These are phyloP conservation scores for Fomitopsis palustris DNA, from an alignment of 1,284 basidiomycete species.

Conservation along the genomic window DNA sequence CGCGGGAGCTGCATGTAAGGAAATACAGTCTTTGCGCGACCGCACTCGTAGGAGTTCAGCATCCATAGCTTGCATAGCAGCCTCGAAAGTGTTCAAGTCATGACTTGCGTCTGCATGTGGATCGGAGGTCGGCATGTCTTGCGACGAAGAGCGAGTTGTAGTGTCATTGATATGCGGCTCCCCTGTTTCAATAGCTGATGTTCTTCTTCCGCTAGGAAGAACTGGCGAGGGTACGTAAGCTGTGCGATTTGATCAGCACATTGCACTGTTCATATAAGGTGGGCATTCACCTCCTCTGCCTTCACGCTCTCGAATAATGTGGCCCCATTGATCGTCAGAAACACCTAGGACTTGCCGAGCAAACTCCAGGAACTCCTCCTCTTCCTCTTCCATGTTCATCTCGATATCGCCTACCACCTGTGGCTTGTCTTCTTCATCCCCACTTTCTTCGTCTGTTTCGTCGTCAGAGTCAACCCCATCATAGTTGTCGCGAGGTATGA, in stretches of 20 bases:
- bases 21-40: constrained; percentile 19
- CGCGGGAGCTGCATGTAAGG: background rate
- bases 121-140: constrained; percentile 24
- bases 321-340: constrained; percentile 77
- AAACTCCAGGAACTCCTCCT: constrained; percentile 91
- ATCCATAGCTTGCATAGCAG: constrained; percentile 94
- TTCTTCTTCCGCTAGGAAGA: constrained; percentile 9
- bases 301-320: constrained; percentile 74
- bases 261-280: constrained; percentile 1
- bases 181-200: background rate
- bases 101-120: constrained; percentile 49
- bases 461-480: constrained; percentile 88
- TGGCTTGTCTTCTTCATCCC: constrained; percentile 70
- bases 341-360: constrained; percentile 87
- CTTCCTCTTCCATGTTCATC: constrained; percentile 85
- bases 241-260: constrained; percentile 24
- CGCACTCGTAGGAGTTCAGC: constrained; percentile 59
- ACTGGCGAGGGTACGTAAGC: constrained; percentile 65
- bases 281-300: constrained; percentile 62
- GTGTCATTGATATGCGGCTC: background rate
- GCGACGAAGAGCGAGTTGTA: no score
- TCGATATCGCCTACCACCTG: constrained; percentile 80
- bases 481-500: constrained; percentile 74
- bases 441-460: constrained; percentile 66
- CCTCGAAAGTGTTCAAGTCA: constrained; percentile 87